Base-by-base conservation (phyloP, 140 eudicot genomes). In the Flaveria floridana region DNA sequence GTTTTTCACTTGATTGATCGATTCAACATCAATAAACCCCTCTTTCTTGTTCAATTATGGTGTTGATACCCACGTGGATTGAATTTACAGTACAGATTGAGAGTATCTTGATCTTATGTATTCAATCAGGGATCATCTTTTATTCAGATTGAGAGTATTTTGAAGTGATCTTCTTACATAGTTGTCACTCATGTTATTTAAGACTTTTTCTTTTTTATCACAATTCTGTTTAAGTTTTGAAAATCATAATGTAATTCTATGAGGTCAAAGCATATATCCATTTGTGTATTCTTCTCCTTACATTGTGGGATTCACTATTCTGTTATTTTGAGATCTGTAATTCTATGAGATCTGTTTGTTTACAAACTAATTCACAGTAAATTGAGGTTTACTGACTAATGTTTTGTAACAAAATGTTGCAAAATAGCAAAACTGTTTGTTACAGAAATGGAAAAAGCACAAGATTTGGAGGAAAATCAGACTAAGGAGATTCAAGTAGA, bases 361-460 rank as follows among this genome's bases (percentile, higher is more conserved):
- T 34, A 34, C 4, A 6, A 34, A 34, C 41, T 34, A 34, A 34
- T 5, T 34, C 7, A 34, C 41, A 5, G 41, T 34, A 5, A 7
- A 44, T 9, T 58, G n/a, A 0, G 7, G 8, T 26, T 26, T 26
- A 26, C 42, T 0, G 37, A 26, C 10, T 21, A 14, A 12, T 20
- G 37, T 19, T 25, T 21, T 48, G 23, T 47, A 16, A 6, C 6
- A 34, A 34, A 63, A 15, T 15, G 56, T 4, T 12, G 19, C 52
- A 64, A 28, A 46, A 47, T 12, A 28, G 51, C 19, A 61, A 61
- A 47, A 25, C 6, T 34, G 48, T 26, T 59, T 52, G 28, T 80
- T 65, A 51, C 77, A 82, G 85, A 0, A 74, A 88, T 90, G 98
- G 96, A 84, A 61, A 84, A 72, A 19, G 66, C 71, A 8, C 82